phyloP scores from a whole-genome alignment of 1,139 yeast genomes.

The Pichia sp. region DNA sequence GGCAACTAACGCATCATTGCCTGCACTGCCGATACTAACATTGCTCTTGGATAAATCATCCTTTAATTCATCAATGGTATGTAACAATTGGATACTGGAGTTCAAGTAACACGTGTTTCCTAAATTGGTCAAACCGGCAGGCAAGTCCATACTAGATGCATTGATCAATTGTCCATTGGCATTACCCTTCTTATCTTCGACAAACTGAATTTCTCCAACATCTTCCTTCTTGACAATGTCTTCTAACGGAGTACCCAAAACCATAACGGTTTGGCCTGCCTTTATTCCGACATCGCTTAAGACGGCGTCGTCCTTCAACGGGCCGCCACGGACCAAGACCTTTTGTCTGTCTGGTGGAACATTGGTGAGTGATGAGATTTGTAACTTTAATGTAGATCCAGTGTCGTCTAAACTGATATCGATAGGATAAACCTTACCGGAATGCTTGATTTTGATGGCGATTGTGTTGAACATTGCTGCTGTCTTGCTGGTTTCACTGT shows the following conservation, averaged over 20 bases:
- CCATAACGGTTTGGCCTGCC: constrained; percentile 72
- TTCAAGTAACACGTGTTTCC: constrained; percentile 97
- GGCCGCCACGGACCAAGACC: constrained; percentile 87
- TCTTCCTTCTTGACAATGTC: constrained; percentile 16
- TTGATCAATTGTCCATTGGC: constrained; percentile 31
- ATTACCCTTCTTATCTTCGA: constrained; percentile 63
- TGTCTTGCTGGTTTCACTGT: no score
- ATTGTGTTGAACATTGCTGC: constrained; percentile 10
- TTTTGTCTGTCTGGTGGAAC: constrained; percentile 90
- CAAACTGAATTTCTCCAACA: constrained; percentile 58
- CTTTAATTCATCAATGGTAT: constrained; percentile 60
- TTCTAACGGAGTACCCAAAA: constrained; percentile 86
- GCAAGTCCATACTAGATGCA: constrained; percentile 39
- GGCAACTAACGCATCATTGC: constrained; percentile 25
- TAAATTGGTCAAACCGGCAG: constrained; percentile 81
- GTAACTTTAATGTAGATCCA: constrained; percentile 70
- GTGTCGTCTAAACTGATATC: constrained; percentile 54
- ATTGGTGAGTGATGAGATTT: constrained; percentile 69
- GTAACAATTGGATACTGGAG: constrained; percentile 81
- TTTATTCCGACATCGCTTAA: constrained; percentile 54
- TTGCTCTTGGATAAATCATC: constrained; percentile 26
- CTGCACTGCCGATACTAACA: constrained; percentile 11
- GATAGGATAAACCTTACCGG: constrained; percentile 79
- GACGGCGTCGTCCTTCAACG: constrained; percentile 66
- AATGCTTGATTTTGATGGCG: constrained; percentile 59